These are phyloP conservation scores for Nepenthes mirabilis DNA, from an alignment of 148 eudicot species.

Conservation along the genomic window DNA sequence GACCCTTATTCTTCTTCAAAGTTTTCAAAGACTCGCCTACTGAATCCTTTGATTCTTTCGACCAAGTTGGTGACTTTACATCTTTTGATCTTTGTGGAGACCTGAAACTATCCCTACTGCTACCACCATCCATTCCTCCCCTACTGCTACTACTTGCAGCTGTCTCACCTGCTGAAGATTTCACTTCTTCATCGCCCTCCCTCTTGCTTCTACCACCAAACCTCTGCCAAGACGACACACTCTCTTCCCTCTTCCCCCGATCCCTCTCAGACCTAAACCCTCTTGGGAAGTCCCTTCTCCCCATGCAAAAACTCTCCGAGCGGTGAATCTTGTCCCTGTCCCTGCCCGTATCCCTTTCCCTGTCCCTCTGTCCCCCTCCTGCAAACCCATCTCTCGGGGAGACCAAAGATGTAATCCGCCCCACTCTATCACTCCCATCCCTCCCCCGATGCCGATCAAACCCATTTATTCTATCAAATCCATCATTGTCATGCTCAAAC, in stretches of 20 bases:
- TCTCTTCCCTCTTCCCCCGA: conserved; percentile 57
- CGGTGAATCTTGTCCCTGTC: conserved; percentile 54
- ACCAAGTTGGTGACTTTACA: conserved; percentile 65
- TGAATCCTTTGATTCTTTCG: conserved; percentile 62
- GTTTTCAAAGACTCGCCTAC: conserved; percentile 58
- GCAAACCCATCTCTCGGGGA: conserved; percentile 61
- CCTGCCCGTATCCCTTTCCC: conserved; percentile 15
- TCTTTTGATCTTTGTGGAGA: conserved; percentile 47
- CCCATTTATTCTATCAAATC: conserved; percentile 48
- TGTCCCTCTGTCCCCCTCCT: conserved; percentile 26
- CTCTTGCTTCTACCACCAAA: conserved; percentile 50
- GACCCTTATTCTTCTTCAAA: conserved; percentile 43
- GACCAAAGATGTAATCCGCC: conserved; percentile 32
- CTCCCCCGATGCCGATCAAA: conserved; percentile 66
- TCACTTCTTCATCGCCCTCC: conserved; percentile 57
- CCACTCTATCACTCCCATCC: conserved; percentile 38
- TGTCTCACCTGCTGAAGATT: conserved; percentile 35
- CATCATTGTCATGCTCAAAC: conserved; percentile 56
- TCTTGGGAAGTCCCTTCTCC: conserved; percentile 70
- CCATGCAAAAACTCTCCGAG: conserved; percentile 63
- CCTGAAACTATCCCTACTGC: conserved; percentile 32
- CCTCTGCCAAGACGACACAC: conserved; percentile 72
- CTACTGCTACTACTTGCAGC: conserved; percentile 32
- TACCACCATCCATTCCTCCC: conserved; percentile 34
- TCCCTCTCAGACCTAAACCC: conserved; percentile 77